These are phyloP conservation scores for Amniculicola lignicola DNA, from an alignment of 495 filamentous ascomycete species.

Conservation along the genomic window DNA sequence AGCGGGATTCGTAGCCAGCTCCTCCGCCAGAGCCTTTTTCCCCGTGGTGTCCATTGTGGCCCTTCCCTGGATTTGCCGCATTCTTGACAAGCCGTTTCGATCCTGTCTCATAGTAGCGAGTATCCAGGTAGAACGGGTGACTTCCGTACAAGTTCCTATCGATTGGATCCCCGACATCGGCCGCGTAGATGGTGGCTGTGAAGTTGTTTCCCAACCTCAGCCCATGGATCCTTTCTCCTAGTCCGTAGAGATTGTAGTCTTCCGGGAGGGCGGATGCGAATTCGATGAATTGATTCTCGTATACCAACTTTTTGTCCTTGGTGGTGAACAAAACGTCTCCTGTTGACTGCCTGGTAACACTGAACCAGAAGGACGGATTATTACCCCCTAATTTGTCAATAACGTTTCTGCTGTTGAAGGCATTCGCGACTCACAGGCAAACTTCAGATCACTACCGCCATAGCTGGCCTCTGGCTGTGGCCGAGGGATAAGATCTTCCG, in stretches of 20 bases:
- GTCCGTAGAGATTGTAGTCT: slow-evolving; percentile 62
- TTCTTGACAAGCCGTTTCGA: slow-evolving; percentile 53
- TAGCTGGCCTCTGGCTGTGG: slow-evolving; percentile 49
- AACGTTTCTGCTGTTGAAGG: neutral
- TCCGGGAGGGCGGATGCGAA: slow-evolving; percentile 56
- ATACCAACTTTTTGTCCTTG: slow-evolving; percentile 54
- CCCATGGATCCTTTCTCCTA: slow-evolving; percentile 60
- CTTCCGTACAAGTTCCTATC: slow-evolving; percentile 59
- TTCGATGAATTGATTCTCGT: slow-evolving; percentile 64
- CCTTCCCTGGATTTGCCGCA: slow-evolving; percentile 43
- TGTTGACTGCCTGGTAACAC: slow-evolving; percentile 53
- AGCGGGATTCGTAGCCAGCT: slow-evolving; percentile 57
- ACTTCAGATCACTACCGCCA: slow-evolving; percentile 51
- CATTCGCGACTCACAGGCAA: slow-evolving; percentile 40
- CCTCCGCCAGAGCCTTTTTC: slow-evolving; percentile 51
- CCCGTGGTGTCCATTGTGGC: neutral
- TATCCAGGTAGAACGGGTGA: slow-evolving; percentile 64
- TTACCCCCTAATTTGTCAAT: slow-evolving; percentile 47
- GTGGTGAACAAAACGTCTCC: slow-evolving; percentile 59
- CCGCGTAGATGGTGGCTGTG: slow-evolving; percentile 66
- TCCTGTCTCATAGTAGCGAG: slow-evolving; percentile 61
- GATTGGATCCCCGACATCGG: slow-evolving; percentile 64
- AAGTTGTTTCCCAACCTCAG: slow-evolving; percentile 58
- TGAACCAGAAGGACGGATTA: slow-evolving; percentile 59
- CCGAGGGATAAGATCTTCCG: slow-evolving; percentile 60